Conservation (phyloP, 2,329 filamentous ascomycete species). For the Byssochlamys sp. region DNA sequence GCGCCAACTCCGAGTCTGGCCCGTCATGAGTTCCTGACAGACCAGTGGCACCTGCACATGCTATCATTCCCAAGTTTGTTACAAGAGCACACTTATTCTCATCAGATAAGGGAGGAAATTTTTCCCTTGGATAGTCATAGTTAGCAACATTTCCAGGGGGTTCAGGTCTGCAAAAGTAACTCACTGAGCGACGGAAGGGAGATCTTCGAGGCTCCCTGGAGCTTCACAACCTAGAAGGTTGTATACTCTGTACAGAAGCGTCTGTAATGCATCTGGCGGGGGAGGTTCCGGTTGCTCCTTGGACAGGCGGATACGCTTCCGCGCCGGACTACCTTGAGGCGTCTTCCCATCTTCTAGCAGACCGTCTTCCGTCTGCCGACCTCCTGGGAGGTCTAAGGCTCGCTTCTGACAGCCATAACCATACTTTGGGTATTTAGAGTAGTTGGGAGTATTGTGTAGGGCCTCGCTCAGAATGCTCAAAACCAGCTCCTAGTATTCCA, state of each 20-base stretch:
- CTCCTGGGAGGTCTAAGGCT: conserved; percentile 3
- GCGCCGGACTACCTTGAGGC: conserved; percentile 10
- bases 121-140: conserved; percentile 19
- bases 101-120: conserved; percentile 42
- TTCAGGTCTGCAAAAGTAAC: conserved; percentile 16
- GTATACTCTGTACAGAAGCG: conserved; percentile 25
- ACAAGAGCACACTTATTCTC: conserved; percentile 45
- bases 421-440: background rate
- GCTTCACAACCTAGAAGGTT: conserved; percentile 26
- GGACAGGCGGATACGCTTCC: conserved; percentile 29
- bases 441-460: conserved; percentile 1
- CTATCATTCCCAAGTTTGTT: conserved; percentile 46
- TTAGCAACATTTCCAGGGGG: background rate
- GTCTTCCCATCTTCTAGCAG: background rate
- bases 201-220: conserved; percentile 25
- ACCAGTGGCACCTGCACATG: conserved; percentile 47
- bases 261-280: conserved; percentile 15
- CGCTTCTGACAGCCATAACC: conserved; percentile 1
- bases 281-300: conserved; percentile 27
- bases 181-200: conserved; percentile 42
- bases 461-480: conserved; percentile 7
- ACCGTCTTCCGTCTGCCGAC: conserved; percentile 1
- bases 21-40: conserved; percentile 26
- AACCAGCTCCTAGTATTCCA: conserved; percentile 11
- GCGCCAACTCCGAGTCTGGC: conserved; percentile 14